phyloP scores from a whole-genome alignment of 2,329 filamentous ascomycete genomes.

The Calonectria naviculata region DNA sequence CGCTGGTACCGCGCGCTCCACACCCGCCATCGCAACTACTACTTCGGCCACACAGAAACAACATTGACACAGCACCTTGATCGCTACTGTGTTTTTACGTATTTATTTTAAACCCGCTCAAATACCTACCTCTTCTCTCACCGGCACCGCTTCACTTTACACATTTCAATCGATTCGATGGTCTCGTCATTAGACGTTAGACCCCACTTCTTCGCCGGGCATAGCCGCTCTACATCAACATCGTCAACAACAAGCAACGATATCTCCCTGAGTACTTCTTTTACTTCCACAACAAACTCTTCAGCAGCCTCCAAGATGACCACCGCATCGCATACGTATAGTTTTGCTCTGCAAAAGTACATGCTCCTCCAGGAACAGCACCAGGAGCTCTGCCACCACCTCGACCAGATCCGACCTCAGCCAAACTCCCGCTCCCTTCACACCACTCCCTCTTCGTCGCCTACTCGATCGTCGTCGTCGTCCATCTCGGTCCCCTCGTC shows the following conservation, averaged over 20 bases:
- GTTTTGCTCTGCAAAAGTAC: constrained; percentile 65
- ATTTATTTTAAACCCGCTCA: background rate
- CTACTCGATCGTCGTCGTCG: constrained; percentile 63
- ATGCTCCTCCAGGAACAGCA: constrained; percentile 65
- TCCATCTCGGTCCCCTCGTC: constrained; percentile 54
- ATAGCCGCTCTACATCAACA: constrained; percentile 35
- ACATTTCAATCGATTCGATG: constrained; percentile 40
- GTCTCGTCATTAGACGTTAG: constrained; percentile 46
- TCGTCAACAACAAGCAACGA: constrained; percentile 30
- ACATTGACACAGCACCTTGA: background rate
- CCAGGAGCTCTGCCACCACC: constrained; percentile 61
- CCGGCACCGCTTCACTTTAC: background rate
- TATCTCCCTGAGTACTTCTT: constrained; percentile 7
- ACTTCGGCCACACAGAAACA: background rate
- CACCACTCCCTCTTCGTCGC: constrained; percentile 69
- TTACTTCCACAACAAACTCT: constrained; percentile 9
- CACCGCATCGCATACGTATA: constrained; percentile 47
- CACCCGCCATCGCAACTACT: constrained; percentile 2
- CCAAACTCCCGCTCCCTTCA: constrained; percentile 50
- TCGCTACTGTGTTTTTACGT: background rate
- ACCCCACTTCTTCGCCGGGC: constrained; percentile 40
- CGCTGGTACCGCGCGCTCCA: constrained; percentile 29
- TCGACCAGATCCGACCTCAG: constrained; percentile 62
- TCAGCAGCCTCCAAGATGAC: constrained; percentile 41
- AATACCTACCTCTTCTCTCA: constrained; percentile 6